phyloP scores from a whole-genome alignment of 805 yeast genomes.

The Candida germanica region DNA sequence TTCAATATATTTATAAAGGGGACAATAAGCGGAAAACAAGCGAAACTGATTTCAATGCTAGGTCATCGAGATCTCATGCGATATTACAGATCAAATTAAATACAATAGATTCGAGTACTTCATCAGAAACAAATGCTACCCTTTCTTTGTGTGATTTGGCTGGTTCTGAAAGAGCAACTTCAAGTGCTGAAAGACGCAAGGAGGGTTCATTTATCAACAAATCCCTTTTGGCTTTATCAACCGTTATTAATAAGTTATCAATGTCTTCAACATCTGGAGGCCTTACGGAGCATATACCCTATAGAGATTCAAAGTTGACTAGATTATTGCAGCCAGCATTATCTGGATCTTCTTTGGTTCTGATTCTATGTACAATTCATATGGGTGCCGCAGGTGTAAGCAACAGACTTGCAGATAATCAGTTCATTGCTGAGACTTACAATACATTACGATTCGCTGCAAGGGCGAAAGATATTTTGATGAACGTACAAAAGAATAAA shows the following conservation, averaged over 20 bases:
- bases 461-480: constrained; percentile 80
- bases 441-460: constrained; percentile 91
- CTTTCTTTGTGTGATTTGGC: constrained; percentile 92
- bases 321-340: constrained; percentile 88
- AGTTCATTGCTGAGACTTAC: constrained; percentile 69
- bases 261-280: constrained; percentile 28
- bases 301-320: constrained; percentile 89
- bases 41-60: constrained; percentile 83
- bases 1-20: constrained; percentile 61
- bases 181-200: constrained; percentile 74
- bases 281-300: constrained; percentile 70
- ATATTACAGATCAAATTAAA: constrained; percentile 67
- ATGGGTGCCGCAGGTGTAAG: constrained; percentile 37
- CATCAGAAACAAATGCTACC: constrained; percentile 48
- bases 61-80: constrained; percentile 91
- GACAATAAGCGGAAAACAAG: constrained; percentile 76
- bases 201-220: constrained; percentile 94
- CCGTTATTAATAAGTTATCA: constrained; percentile 83
- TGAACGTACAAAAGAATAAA: constrained; percentile 60
- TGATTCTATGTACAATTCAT: constrained; percentile 85
- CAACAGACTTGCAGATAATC: constrained; percentile 23
- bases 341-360: constrained; percentile 80
- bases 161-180: constrained; percentile 87
- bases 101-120: constrained; percentile 38
- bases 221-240: constrained; percentile 83